Base-by-base conservation (phyloP, 2,329 filamentous ascomycete genomes). In the Meredithiella fracta region DNA sequence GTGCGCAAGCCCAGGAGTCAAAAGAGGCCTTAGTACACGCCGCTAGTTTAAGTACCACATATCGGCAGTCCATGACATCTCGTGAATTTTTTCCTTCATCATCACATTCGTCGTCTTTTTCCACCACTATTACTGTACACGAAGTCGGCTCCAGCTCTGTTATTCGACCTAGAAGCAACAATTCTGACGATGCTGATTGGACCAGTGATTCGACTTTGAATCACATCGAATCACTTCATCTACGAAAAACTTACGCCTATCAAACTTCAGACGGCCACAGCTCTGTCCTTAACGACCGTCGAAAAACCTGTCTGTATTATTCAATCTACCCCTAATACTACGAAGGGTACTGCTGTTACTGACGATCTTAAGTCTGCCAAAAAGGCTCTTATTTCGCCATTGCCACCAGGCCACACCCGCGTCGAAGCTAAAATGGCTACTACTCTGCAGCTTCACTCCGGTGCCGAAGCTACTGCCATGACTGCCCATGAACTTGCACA, bases 151-250 rank as follows among this genome's bases (percentile, higher is more conserved):
- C 40, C 15, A n/a, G n/a, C 8, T n/a, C 17, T 17, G n/a, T n/a
- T n/a, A 22, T 20, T 5, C 40, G 17, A 20, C 15, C 40, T n/a
- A 34, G 29, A 34, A 44, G 20, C n/a, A 44, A 20, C 17, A 44
- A n/a, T 44, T 44, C 17, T 8, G 42, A 57, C 23, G 51, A 53
- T 20, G 17, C 42, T 8, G 55, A 57, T 17, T 54, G 51, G 51
- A 25, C 55, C 20, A 57, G 55, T 29, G 51, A 57, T 29, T 54
- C 51, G 25, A 57, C 51, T 34, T 29, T 53, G 15, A 53, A 44
- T 44, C 40, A 44, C 17, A 44, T 17, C 40, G 40, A 44, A 22
- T 15, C 40, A n/a, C n/a, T 20, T n/a, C 40, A 44, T n/a, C 3
- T n/a, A n/a, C 15, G 20, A 20, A 44, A n/a, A 44, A 44, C 15